These are phyloP conservation scores for Loxodes magnus DNA, from an alignment of 73 alveolate species.

Conservation along the genomic window DNA sequence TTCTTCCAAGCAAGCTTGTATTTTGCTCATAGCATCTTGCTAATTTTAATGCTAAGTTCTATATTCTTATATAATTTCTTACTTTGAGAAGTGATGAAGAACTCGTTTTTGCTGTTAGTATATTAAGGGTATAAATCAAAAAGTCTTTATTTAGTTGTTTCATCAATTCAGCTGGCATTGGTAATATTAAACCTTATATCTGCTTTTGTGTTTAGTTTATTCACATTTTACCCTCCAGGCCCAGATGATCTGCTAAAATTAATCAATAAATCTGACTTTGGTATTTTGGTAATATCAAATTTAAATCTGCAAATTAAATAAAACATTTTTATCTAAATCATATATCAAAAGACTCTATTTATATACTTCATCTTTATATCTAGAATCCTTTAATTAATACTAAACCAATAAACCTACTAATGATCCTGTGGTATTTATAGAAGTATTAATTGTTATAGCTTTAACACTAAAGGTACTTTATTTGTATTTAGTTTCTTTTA, in stretches of 20 bases:
- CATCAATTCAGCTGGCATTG: constrained; percentile 25
- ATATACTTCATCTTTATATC: no score
- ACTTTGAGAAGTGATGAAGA: constrained; percentile 23
- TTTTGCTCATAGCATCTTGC: constrained; percentile 34
- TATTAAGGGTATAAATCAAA: constrained; percentile 8
- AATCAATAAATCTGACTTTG: constrained; percentile 23
- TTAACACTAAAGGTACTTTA: no score
- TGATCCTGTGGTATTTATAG: no score
- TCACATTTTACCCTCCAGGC: constrained; percentile 49
- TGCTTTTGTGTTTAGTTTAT: constrained; percentile 36
- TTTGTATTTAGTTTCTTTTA: no score
- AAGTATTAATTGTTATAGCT: no score
- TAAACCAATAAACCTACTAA: no score
- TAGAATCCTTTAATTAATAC: no score
- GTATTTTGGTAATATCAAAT: constrained; percentile 5
- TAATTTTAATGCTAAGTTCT: constrained; percentile 21
- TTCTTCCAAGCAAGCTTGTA: constrained; percentile 16
- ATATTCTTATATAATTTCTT: not conserved
- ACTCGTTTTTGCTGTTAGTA: constrained; percentile 25
- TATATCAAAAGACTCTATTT: no score
- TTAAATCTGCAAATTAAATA: no score
- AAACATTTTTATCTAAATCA: no score
- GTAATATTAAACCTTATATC: constrained; percentile 33
- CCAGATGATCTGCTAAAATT: constrained; percentile 33
- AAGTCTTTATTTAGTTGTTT: constrained; percentile 13